Evolutionary conservation across 768 basidiomycete species (phyloP), one percentile per base, ranked within the genome.

Genomic region (Suillus subalutaceus): DNA sequence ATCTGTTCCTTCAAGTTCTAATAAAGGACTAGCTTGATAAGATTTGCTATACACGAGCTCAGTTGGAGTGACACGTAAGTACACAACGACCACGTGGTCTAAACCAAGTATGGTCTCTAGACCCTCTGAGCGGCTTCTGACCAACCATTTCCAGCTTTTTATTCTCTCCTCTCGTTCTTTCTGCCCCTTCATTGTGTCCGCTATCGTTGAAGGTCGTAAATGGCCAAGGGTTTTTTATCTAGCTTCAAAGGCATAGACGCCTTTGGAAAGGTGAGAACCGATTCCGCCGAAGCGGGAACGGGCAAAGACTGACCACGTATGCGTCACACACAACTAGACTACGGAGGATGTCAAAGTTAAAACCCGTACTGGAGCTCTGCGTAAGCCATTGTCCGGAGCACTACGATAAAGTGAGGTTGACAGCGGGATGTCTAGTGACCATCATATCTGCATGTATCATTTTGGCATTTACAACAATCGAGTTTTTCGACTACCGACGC

Each of bases 261-360:
- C 79, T 99, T 99, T 84, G 97, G 97, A 68, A 99, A 99, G 90
- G 97, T 97, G 73, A 71, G 84, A 9, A 1, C 46, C 7, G 38
- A 58, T 18, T 66, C 52, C 61, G 58, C 71, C 12, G 63, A 62
- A 32, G 26, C n/a, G 59, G 13, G 63, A 48, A 41, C 38, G 13
- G n/a, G 38, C 35, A 32, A 57, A 16, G 37, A 35, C 68, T 74
- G 55, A 68, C 64, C 30, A 53, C 57, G 62, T 53, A 48, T 62
- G 64, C 40, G 43, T 59, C 52, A 2, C 26, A 12, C 37, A 57
- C 55, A 57, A 40, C 18, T 72, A 99, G 97, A 99, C 97, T 44
- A 94, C 94, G 78, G 97, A 99, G 75, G 97, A 99, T 84, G 97
- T 99, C 69, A 99, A 99, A 82, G 94, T 99, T 80, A 96, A 96